Evolutionary conservation across 495 filamentous ascomycete genomes (phyloP).

Genomic region (Penicillium dipodomyicola): DNA sequence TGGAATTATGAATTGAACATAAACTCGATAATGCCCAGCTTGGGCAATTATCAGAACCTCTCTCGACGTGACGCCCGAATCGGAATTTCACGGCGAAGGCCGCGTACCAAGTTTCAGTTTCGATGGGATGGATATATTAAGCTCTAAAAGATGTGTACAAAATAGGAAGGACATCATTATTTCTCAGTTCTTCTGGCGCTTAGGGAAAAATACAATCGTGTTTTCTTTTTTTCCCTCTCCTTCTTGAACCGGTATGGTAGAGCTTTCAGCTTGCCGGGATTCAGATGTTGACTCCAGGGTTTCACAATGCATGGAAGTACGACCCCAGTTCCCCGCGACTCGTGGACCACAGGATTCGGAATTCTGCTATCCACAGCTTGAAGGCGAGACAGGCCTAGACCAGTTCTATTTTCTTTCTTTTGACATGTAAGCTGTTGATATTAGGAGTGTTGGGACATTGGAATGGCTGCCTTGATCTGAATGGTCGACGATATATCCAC

Average conservation of each 20-base stretch:
- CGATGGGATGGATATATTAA: not conserved
- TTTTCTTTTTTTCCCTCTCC: not conserved
- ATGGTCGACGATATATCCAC: not conserved
- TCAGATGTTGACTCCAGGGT: conserved; percentile 14
- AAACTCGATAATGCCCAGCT: not conserved
- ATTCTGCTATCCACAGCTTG: conserved; percentile 16
- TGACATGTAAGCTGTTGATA: not conserved
- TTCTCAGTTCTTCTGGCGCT: not conserved
- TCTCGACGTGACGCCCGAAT: conserved; percentile 16
- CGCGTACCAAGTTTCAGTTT: conserved; percentile 4
- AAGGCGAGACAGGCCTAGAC: conserved; percentile 8
- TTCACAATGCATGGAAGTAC: conserved; percentile 28
- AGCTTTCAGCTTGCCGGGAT: conserved; percentile 4
- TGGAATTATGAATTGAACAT: conserved; percentile 15
- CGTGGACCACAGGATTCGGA: conserved; percentile 21
- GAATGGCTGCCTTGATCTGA: not conserved
- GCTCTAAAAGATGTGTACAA: not conserved
- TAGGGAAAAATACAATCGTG: not conserved
- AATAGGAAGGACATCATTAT: not conserved
- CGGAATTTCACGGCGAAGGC: conserved; percentile 14
- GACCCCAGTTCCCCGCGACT: conserved; percentile 30
- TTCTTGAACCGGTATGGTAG: not conserved
- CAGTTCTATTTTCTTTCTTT: not conserved
- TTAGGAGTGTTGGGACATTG: not conserved
- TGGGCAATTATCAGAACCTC: not conserved